Evolutionary conservation across 2,329 filamentous ascomycete species (phyloP).

Genomic region (Fusarium bactridioides): DNA sequence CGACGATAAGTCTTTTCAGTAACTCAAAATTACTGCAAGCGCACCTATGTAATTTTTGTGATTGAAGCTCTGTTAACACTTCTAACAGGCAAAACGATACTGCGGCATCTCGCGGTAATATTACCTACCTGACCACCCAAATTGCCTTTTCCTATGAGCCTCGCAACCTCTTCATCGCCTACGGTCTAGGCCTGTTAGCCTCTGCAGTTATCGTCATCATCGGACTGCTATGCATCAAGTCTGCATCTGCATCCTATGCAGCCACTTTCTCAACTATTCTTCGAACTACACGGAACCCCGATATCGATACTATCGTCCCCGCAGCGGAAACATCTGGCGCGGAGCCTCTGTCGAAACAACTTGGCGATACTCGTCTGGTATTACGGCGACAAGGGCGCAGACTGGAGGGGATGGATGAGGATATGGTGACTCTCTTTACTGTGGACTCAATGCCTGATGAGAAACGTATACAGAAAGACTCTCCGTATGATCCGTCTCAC

Average conservation of each 20-base stretch:
- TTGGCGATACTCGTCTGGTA: background rate
- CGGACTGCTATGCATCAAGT: background rate
- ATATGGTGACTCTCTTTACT: background rate
- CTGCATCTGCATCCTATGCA: background rate
- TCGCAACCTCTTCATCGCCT: slow-evolving; percentile 12
- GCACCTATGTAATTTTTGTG: rapidly evolving
- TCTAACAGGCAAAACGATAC: background rate
- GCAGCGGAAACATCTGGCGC: background rate
- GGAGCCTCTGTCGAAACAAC: background rate
- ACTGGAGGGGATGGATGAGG: rapidly evolving
- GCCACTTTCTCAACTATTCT: slow-evolving; percentile 10
- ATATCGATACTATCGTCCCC: background rate
- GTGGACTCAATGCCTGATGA: background rate
- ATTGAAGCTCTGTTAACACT: background rate
- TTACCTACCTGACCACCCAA: background rate
- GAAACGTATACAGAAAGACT: rapidly evolving
- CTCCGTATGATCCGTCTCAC: background rate
- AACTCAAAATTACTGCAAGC: background rate
- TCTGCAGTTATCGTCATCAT: background rate
- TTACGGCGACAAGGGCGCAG: background rate
- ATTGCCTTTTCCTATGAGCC: slow-evolving; percentile 2
- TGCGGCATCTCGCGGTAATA: background rate
- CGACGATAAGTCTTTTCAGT: slow-evolving; percentile 4
- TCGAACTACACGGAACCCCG: slow-evolving; percentile 2
- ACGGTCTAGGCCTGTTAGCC: background rate